Percentiles rank a stretch among this genome's conserved stretches.
These are phyloP conservation scores for Sporothrix curviconia DNA, from an alignment of 2,329 filamentous ascomycete genomes.

Conservation along the genomic window DNA sequence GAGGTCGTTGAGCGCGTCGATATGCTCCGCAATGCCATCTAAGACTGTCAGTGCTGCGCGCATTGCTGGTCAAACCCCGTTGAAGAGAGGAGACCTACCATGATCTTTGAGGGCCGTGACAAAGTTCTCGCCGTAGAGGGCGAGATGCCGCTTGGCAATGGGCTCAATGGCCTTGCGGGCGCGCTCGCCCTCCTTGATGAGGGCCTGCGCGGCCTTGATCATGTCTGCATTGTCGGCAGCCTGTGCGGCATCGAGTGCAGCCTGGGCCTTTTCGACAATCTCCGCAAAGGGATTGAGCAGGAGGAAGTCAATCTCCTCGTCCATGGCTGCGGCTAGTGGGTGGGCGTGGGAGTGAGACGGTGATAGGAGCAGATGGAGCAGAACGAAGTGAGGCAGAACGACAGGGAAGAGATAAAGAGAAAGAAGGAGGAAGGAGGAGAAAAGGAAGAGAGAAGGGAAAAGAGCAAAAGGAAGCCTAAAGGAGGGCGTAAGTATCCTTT, in stretches of 20 bases:
- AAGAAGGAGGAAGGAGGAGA: neutral
- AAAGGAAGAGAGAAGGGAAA: neutral
- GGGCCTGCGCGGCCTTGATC: slow-evolving; percentile 39
- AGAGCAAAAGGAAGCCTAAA: neutral
- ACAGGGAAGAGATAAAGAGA: neutral
- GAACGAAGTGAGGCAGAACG: neutral
- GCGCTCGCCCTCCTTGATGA: slow-evolving; percentile 33
- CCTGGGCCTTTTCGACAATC: slow-evolving; percentile 44
- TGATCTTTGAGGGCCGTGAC: slow-evolving; percentile 47
- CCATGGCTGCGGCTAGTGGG: slow-evolving; percentile 14
- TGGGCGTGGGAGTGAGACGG: neutral
- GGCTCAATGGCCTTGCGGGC: slow-evolving; percentile 43
- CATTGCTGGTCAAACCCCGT: neutral
- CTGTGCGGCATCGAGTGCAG: slow-evolving; percentile 41
- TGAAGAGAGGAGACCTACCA: slow-evolving; percentile 34
- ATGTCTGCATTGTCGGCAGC: slow-evolving; percentile 37
- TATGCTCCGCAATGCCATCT: slow-evolving; percentile 46
- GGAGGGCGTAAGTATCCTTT: too few relatives aligned
- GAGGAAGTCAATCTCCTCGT: slow-evolving; percentile 30
- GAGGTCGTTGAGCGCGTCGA: slow-evolving; percentile 42
- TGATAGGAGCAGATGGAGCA: neutral
- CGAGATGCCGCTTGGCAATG: slow-evolving; percentile 41
- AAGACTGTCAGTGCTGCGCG: neutral
- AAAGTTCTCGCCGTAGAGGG: slow-evolving; percentile 45
- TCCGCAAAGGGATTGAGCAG: slow-evolving; percentile 47